phyloP scores from a whole-genome alignment of 345 rosid species.

The Clarkia xantiana region DNA sequence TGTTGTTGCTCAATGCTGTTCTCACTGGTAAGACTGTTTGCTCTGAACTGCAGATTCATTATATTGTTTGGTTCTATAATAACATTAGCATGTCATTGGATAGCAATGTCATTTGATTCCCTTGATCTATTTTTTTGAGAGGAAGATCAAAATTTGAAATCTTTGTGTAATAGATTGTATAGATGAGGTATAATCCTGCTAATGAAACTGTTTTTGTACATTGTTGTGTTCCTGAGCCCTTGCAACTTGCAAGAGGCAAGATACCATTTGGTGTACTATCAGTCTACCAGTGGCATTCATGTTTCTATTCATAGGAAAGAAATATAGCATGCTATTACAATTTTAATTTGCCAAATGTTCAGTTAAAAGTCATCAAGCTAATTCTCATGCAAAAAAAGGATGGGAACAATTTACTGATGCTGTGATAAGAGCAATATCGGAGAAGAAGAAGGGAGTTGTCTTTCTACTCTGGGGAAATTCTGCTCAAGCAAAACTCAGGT shows the following conservation, averaged over 20 bases:
- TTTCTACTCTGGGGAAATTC: slow-evolving; percentile 95
- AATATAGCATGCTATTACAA: neutral
- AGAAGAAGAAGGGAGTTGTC: slow-evolving; percentile 75
- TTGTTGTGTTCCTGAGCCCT: slow-evolving; percentile 88
- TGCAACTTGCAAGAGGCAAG: slow-evolving; percentile 45
- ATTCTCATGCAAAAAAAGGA: slow-evolving; percentile 94
- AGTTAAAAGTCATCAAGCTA: slow-evolving; percentile 82
- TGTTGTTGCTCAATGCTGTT: slow-evolving; percentile 75
- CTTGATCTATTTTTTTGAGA: too few species aligned
- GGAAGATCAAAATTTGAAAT: too few species aligned
- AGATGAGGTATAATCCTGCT: too few species aligned
- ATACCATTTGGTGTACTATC: neutral
- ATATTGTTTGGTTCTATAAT: too few species aligned
- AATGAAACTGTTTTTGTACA: slow-evolving; percentile 16
- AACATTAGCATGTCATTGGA: too few species aligned
- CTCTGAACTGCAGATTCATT: neutral
- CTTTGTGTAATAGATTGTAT: too few species aligned
- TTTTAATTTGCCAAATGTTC: slow-evolving; percentile 8
- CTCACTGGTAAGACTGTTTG: slow-evolving; percentile 51
- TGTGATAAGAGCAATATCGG: slow-evolving; percentile 62
- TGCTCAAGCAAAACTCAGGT: slow-evolving; percentile 87
- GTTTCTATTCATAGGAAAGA: too few species aligned
- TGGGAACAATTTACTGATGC: slow-evolving; percentile 98
- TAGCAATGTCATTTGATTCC: too few species aligned
- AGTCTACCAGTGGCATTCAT: too few species aligned